These are phyloP conservation scores for Typha latifolia DNA, from an alignment of 176 grass and related monocot genomes.

Conservation along the genomic window DNA sequence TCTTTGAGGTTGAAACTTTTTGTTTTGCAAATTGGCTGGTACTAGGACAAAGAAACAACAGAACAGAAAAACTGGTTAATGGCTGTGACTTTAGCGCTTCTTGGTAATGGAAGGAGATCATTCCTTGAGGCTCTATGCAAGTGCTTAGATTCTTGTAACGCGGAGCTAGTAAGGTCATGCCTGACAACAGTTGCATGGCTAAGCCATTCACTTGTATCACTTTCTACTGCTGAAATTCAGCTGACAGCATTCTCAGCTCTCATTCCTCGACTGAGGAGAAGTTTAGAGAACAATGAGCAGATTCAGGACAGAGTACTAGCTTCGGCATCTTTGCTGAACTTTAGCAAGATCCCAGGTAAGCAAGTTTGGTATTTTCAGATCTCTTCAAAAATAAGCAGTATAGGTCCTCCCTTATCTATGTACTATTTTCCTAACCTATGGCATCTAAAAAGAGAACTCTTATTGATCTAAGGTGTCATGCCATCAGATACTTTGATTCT, in stretches of 20 bases:
- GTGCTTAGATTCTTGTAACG: constrained; percentile 28
- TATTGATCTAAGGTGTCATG: neutral
- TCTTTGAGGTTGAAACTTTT: neutral
- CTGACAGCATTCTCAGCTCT: constrained; percentile 46
- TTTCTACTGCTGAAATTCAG: constrained; percentile 16
- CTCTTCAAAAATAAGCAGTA: neutral
- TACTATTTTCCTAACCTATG: neutral
- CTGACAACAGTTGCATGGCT: constrained; percentile 44
- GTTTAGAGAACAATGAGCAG: constrained; percentile 7
- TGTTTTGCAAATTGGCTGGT: neutral
- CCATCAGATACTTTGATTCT: neutral
- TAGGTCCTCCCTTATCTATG: neutral
- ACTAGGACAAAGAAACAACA: constrained; percentile 20
- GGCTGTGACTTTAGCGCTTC: constrained; percentile 16
- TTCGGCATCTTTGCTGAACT: constrained; percentile 32
- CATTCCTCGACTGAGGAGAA: constrained; percentile 29
- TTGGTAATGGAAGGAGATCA: constrained; percentile 24
- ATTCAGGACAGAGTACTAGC: constrained; percentile 32
- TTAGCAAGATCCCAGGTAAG: constrained; percentile 46
- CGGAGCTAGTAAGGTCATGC: constrained; percentile 23
- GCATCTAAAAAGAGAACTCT: no score
- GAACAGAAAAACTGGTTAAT: constrained; percentile 28
- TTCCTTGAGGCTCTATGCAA: constrained; percentile 47
- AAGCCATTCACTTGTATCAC: constrained; percentile 28
- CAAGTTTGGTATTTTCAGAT: neutral